Conservation (phyloP, 78 protist genomes). For the Dictyostelium brefeldianum region DNA sequence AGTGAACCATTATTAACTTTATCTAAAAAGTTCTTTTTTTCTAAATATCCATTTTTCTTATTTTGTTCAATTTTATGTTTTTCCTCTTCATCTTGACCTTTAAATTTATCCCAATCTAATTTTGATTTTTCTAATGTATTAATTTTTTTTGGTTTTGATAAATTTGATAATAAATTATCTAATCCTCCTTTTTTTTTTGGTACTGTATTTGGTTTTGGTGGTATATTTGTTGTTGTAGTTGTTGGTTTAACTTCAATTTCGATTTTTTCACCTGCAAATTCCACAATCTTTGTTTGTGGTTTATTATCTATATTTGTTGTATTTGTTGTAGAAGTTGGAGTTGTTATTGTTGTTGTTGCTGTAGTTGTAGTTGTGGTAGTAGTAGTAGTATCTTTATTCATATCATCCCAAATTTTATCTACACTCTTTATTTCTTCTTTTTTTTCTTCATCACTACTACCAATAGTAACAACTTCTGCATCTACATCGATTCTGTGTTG, state of each 20-base stretch:
- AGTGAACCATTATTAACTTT: not conserved
- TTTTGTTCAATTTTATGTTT: conserved; percentile 54
- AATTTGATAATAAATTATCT: conserved; percentile 43
- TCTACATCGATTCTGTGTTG: not conserved
- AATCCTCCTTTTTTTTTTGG: conserved; percentile 31
- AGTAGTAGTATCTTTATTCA: conserved; percentile 11
- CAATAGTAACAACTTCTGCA: not conserved
- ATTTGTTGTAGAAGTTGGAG: not conserved
- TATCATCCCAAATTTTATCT: conserved; percentile 27
- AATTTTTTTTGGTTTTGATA: conserved; percentile 52
- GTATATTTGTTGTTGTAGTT: not conserved
- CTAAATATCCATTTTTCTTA: conserved; percentile 61
- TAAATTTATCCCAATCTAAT: conserved; percentile 75
- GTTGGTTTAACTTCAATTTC: conserved; percentile 12
- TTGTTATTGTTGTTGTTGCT: not conserved
- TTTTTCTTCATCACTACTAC: not conserved
- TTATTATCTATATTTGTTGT: conserved; percentile 1
- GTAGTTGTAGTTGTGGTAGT: not conserved
- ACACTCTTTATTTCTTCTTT: conserved; percentile 1
- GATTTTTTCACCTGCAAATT: conserved; percentile 62
- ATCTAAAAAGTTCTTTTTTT: conserved; percentile 19
- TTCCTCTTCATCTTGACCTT: conserved; percentile 29
- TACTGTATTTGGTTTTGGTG: conserved; percentile 7
- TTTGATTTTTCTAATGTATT: conserved; percentile 61
- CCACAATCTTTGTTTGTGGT: conserved; percentile 4